Conservation (phyloP, 805 yeast genomes). For the Hagleromyces aurorensis region DNA sequence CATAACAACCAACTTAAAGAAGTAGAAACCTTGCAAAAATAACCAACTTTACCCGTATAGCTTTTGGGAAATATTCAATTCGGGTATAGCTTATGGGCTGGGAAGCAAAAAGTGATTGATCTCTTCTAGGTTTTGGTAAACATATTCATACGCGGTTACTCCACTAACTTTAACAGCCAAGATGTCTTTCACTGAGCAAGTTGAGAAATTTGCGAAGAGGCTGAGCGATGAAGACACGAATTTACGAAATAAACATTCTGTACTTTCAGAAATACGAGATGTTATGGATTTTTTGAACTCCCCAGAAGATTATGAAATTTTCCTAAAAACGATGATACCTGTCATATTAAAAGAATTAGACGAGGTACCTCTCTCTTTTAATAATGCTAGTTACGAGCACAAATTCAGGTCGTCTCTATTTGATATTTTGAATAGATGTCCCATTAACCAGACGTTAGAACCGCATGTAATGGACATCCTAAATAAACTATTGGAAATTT, state of each 20-base stretch:
- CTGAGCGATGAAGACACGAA: constrained; percentile 50
- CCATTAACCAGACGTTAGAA: constrained; percentile 73
- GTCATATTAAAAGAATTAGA: constrained; percentile 55
- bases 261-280: constrained; percentile 77
- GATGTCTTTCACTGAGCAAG: constrained; percentile 40
- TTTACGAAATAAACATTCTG: constrained; percentile 53
- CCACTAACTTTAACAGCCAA: too few species aligned
- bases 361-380: constrained; percentile 65
- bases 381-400: constrained; percentile 58
- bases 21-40: too few species aligned
- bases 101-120: too few species aligned
- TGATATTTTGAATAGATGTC: constrained; percentile 73
- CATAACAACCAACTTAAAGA: too few species aligned
- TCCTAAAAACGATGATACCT: constrained; percentile 63
- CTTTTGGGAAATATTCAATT: too few species aligned
- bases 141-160: too few species aligned
- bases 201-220: constrained; percentile 60
- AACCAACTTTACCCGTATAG: too few species aligned
- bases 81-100: too few species aligned
- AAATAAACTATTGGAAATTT: constrained; percentile 46
- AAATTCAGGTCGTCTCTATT: constrained; percentile 68
- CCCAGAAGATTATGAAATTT: constrained; percentile 72
- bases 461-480: constrained; percentile 57
- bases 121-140: too few species aligned
- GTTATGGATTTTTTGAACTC: constrained; percentile 78